Base-by-base conservation (phyloP, 2,329 filamentous ascomycete genomes). In the Venturiaceae sp. region DNA sequence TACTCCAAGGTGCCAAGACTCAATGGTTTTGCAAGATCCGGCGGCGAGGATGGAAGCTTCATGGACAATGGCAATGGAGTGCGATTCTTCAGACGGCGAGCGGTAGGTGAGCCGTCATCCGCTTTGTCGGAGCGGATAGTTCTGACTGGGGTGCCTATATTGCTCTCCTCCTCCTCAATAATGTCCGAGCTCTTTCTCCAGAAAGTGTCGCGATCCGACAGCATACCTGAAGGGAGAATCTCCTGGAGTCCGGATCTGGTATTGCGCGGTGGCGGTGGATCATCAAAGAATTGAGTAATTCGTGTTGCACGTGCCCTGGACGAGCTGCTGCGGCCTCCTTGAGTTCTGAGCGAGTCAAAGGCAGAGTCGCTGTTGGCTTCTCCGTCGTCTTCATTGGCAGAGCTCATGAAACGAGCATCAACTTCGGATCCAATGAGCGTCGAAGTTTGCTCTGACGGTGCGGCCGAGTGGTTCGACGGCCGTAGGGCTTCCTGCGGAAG, bases 231-330 rank as follows among this genome's bases (percentile, higher is more conserved):
- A 32, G 74, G 75, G 8, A 80, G 69, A 19, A 80, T 69, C 63
- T 80, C 76, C 60, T 75, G 73, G 50, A 81, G 68, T 58, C 72
- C 71, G 61, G 71, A 66, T 62, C 75, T 74, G 52, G 68, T 70
- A 50, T 66, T 54, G 30, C 67, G 64, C 16, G 71, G 66, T 7
- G 83, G 81, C 36, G 85, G 86, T 14, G 87, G 89, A 65, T 92
- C 88, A 71, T 92, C 87, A 70, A 91, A 92, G 77, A 91, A 88
- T 26, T 84, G 88, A 66, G 91, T 87, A 54, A 91, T 83, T 53
- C 78, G 75, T 16, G 87, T 86, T 30, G 86, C 87, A 67, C 89
- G 84, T 52, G 84, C 80, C 34, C 83, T 82, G 14, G 32, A 11
- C 60, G 84, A 82, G 57, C 81, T 78, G 62, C 84, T 86, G 61